Base-by-base conservation (phyloP, 2,329 filamentous ascomycete genomes). In the Trichophyton simii region DNA sequence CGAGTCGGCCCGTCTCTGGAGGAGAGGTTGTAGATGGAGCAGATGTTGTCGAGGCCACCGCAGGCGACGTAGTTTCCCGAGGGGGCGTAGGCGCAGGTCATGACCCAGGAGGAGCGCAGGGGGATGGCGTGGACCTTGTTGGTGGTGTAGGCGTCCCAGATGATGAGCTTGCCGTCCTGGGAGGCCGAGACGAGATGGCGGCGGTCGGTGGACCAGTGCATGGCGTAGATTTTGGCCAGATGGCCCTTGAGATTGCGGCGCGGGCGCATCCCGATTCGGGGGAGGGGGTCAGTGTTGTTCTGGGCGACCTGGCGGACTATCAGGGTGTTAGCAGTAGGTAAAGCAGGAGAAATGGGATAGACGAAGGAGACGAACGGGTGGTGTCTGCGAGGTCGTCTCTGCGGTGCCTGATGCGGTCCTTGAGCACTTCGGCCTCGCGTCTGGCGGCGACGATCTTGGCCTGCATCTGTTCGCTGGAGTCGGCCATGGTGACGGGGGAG, bases 61-160 rank as follows among this genome's bases (percentile, higher is more conserved):
- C 94, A 99, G 61, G 94, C 94, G 63, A 99, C 94, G 74, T 92
- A 99, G 80, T 99, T 99, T 61, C 94, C 94, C 72, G 91, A 96
- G 11, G 94, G 94, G 64, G 94, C 92, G 76, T 99, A 99, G 72
- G 94, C 94, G 83, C 94, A 99, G 67, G 94, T 99, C 94, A 99
- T 99, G 77, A 99, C 94, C 94, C 94, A 99, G 13, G 94, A 99
- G 13, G 94, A 97, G 66, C 94, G 87, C 63, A 99, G 82, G 38
- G 94, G 94, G 69, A 99, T 97, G 75, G 94, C 94, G 77, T 99
- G 94, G 65, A 99, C 94, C 77, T 99, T 99, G 82, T 99, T 97
- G 65, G 94, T 97, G 67, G 92, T 97, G 80, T 99, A 99, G 63
- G 94, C 94, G 76, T 99, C 94, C 94, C 94, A 99, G 73, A 99